Evolutionary conservation across 345 rosid genomes (phyloP).

Genomic region (Arabidopsis thaliana): TAIR10.1 NC_003076.8:24900001-24900500

Average conservation of each 20-base stretch:
- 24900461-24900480: constrained; percentile 58
- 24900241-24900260: constrained; percentile 41
- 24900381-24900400: constrained; percentile 53
- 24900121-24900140: background rate
- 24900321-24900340: constrained; percentile 55
- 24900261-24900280: constrained; percentile 58
- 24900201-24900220: constrained; percentile 34
- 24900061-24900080: background rate
- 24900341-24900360: constrained; percentile 51
- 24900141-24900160: background rate
- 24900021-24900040: background rate
- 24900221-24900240: constrained; percentile 30
- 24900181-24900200: constrained; percentile 39
- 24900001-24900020: constrained; percentile 24
- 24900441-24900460: constrained; percentile 61
- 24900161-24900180: constrained; percentile 12
- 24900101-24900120: constrained; percentile 14
- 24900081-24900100: background rate
- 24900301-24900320: constrained; percentile 57
- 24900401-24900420: constrained; percentile 56
- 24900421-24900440: constrained; percentile 51
- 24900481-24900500: constrained; percentile 70
- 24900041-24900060: constrained; percentile 2
- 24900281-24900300: constrained; percentile 56
- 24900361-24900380: constrained; percentile 55